These are phyloP conservation scores for Vararia minispora DNA, from an alignment of 768 basidiomycete genomes.

Conservation along the genomic window DNA sequence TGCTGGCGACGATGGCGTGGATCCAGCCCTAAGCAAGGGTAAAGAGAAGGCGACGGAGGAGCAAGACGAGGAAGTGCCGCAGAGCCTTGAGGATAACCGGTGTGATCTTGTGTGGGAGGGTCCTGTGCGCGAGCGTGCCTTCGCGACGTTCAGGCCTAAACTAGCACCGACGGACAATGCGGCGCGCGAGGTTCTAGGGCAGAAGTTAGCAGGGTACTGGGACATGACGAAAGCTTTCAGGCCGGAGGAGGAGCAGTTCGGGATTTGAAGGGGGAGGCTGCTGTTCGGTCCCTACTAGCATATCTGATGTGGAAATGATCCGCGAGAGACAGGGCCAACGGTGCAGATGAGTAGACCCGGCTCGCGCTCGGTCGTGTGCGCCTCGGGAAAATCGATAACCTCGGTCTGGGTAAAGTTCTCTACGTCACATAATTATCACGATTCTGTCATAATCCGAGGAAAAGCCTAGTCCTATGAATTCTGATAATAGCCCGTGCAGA, in stretches of 20 bases:
- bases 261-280: slow-evolving; percentile 30
- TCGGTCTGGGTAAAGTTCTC: too few species aligned
- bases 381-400: too few species aligned
- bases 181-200: slow-evolving; percentile 80
- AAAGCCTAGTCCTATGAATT: too few species aligned
- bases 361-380: too few species aligned
- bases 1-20: slow-evolving; percentile 22
- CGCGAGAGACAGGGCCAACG: too few species aligned
- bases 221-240: slow-evolving; percentile 90
- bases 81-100: slow-evolving; percentile 79
- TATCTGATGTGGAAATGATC: neutral
- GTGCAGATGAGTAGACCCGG: too few species aligned
- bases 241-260: slow-evolving; percentile 69
- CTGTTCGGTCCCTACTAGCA: neutral
- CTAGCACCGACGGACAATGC: slow-evolving; percentile 74
- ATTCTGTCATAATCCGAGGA: too few species aligned
- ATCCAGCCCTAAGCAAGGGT: slow-evolving; percentile 23
- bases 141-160: slow-evolving; percentile 70
- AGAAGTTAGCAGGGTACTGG: slow-evolving; percentile 85
- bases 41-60: slow-evolving; percentile 23
- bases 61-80: slow-evolving; percentile 21
- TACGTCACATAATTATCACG: too few species aligned
- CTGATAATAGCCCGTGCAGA: too few species aligned
- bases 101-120: slow-evolving; percentile 96
- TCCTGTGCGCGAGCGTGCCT: slow-evolving; percentile 69